Evolutionary conservation across 2,329 filamentous ascomycete genomes (phyloP), one percentile per base, ranked within the genome.

Genomic region (Fusarium sp.): DNA sequence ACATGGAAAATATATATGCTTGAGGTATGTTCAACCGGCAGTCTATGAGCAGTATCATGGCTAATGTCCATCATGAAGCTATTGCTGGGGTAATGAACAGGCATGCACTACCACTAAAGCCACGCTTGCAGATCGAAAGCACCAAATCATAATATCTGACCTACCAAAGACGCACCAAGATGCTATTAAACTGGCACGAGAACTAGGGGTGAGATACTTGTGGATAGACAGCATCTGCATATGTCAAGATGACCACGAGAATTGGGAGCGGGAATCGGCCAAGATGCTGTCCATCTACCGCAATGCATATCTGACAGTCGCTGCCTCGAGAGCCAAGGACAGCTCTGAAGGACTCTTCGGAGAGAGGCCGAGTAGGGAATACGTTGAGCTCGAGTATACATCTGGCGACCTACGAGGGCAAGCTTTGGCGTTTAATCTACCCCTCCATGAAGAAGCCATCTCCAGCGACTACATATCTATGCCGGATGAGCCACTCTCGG

Each of bases 81-180:
- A 45, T 23, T 45, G 41, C 20, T 45, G 41, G 41, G 41, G 41
- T 45, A 23, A 23, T 45, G 41, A 20, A 13, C 20, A 7, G 20
- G 11, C 13, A 54, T 20, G 48, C 48, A 59, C 10, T 1, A 71
- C 69, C 7, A 64, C 68, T 1, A 71, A 59, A 25, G 20, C 41
- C 10, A 68, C 68, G 0, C 10, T 71, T 3, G 16, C 67, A 11
- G 50, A 71, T 2, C 57, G 50, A 4, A 71, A 67, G 25, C 45
- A 2, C 2, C 13, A 6, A 6, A 67, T 71, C 6, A 3, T 1
- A 0, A 63, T 71, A 7, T 43, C 63, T 0, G 4, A 68, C 0
- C 3, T 71, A 16, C 41, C 41, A 4, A 45, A 45, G 41, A 45
- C 41, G 6, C 41, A 45, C 20, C 41, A 45, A 45, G 41, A 45